These are phyloP conservation scores for Calocera cornea DNA, from an alignment of 768 basidiomycete species.

Conservation along the genomic window DNA sequence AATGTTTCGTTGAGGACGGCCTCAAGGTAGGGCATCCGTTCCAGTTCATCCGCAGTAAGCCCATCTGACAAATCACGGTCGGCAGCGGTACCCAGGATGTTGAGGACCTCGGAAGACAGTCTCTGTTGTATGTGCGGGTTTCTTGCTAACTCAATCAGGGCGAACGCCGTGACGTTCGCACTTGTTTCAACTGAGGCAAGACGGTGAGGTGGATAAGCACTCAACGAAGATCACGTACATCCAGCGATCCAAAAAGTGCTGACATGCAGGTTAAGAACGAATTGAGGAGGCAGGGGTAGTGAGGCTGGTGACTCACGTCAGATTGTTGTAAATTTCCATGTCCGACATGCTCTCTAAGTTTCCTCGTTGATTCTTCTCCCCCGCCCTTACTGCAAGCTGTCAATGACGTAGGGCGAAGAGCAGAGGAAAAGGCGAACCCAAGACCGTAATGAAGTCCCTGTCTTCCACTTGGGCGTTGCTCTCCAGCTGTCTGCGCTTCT, in stretches of 20 bases:
- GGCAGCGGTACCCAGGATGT: constrained; percentile 9
- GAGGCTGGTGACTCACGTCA: neutral
- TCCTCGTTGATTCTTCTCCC: neutral
- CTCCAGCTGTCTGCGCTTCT: neutral
- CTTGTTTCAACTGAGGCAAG: neutral
- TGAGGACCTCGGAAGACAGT: constrained; percentile 30
- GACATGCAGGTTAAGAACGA: too few species aligned
- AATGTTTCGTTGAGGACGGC: neutral
- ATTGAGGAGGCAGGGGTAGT: too few species aligned
- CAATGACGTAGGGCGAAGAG: too few species aligned
- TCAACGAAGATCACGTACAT: neutral
- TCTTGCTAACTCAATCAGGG: constrained; percentile 30
- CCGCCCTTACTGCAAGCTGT: neutral
- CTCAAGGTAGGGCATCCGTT: neutral
- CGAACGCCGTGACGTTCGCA: constrained; percentile 16
- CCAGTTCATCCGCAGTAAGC: neutral
- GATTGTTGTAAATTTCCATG: neutral
- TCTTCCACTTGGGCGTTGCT: neutral
- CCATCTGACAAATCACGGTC: neutral
- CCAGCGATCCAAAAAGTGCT: neutral
- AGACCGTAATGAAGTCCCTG: neutral
- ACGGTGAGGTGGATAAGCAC: too few species aligned
- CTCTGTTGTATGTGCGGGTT: constrained; percentile 27
- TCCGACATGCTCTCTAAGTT: neutral
- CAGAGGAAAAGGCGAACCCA: too few species aligned